phyloP scores from a whole-genome alignment of 495 filamentous ascomycete species.

The Rhypophila decipiens region DNA sequence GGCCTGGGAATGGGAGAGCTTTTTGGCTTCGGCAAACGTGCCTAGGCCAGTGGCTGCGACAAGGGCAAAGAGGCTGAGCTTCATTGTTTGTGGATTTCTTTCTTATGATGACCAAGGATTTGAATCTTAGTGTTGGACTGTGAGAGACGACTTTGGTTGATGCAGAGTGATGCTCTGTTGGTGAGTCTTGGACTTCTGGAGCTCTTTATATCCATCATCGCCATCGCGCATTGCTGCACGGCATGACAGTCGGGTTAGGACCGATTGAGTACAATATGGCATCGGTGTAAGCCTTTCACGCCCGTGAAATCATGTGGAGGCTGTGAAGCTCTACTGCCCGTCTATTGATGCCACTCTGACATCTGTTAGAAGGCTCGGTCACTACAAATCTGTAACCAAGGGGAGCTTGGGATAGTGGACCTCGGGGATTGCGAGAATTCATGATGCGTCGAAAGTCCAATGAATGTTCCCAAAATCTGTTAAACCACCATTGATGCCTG shows the following conservation, averaged over 20 bases:
- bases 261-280: no score
- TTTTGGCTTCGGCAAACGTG: conserved; percentile 5
- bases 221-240: not conserved
- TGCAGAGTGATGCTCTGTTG: no score
- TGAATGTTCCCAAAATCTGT: not conserved
- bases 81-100: not conserved
- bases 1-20: conserved; percentile 12
- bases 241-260: no score
- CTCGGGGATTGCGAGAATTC: no score
- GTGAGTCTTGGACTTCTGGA: no score
- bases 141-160: no score
- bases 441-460: no score
- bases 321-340: not conserved
- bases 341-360: not conserved
- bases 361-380: not conserved
- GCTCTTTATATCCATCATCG: no score
- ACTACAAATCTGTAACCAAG: not conserved
- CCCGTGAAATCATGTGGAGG: not conserved
- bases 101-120: no score
- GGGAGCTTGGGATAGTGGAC: no score
- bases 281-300: no score
- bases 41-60: conserved; percentile 1
- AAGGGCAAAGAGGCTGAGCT: not conserved
- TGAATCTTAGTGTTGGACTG: no score
- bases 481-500: not conserved